Evolutionary conservation across 108 stramenopile species (phyloP), one percentile per base, ranked within the genome.

Genomic region (Asterionellopsis glacialis): DNA sequence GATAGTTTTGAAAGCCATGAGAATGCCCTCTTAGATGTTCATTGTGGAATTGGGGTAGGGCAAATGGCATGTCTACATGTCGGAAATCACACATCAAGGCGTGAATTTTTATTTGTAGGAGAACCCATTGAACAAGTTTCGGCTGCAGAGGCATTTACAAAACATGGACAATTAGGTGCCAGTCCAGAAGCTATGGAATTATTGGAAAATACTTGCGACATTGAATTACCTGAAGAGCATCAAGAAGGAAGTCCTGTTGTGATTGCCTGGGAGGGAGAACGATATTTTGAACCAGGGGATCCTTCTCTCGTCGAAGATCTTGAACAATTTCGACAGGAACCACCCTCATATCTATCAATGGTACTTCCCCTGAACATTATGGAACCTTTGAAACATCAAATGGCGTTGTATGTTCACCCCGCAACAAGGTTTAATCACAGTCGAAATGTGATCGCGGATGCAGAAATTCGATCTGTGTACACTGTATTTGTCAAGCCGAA

Each of bases 11-110:
- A 67, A 14, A 59, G 7, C 7, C 33, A 5, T 7, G 33, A 33
- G 33, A 2, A 33, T 7, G 33, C 73, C 1, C 72, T 72, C 3
- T 61, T 84, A 1, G 81, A 81, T 70, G 76, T 84, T 23, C 80
- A 84, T 63, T 84, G 79, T 54, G 80, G 72, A 41, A 27, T 80
- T 23, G 75, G 79, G 42, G 63, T 70, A 24, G 77, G 77, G 9
- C 27, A 52, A 26, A 63, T 78, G 49, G 65, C 58, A 25, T 68
- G 77, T 41, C 28, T 78, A 33, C 77, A 78, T 59, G 72, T 74
- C 7, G 77, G 77, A 1, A 55, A 78, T 62, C 39, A 67, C 49
- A 7, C 2, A 33, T 33, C 33, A 33, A 47, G 78, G 39, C 50
- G 73, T 48, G 78, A 79, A 59, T 79, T 72, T 51, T 24, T 79